Conservation (phyloP, 75 land plant species). For the Cryptomeria japonica region DNA sequence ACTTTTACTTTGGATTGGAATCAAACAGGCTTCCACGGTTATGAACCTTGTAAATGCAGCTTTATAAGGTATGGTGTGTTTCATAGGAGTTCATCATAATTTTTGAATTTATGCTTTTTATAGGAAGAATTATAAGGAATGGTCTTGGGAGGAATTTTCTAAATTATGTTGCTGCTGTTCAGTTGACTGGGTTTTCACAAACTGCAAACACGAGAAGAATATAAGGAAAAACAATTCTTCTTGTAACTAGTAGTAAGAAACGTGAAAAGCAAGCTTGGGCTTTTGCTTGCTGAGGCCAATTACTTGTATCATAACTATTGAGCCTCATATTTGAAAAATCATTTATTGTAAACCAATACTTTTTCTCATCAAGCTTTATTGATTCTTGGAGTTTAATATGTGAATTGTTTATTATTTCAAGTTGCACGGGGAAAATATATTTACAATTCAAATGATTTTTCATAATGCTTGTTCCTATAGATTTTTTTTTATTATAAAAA, state of each 20-base stretch:
- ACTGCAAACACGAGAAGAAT: neutral
- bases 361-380: no score
- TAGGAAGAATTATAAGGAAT: neutral
- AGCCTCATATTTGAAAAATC: no score
- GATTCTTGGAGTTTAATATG: no score
- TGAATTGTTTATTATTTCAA: no score
- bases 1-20: neutral
- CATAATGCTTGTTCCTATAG: no score
- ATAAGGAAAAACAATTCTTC: neutral
- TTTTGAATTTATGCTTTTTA: neutral
- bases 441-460: no score
- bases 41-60: neutral
- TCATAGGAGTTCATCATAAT: neutral
- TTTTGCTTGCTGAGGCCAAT: neutral
- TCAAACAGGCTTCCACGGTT: neutral
- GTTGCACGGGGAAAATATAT: no score
- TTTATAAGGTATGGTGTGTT: neutral
- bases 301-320: neutral
- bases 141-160: neutral
- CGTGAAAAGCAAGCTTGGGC: neutral
- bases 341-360: no score
- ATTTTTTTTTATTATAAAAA: no score
- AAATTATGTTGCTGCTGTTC: neutral
- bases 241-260: neutral
- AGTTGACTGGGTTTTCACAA: neutral